Evolutionary conservation across 495 filamentous ascomycete genomes (phyloP).

Genomic region (Hypoxylon rickii): DNA sequence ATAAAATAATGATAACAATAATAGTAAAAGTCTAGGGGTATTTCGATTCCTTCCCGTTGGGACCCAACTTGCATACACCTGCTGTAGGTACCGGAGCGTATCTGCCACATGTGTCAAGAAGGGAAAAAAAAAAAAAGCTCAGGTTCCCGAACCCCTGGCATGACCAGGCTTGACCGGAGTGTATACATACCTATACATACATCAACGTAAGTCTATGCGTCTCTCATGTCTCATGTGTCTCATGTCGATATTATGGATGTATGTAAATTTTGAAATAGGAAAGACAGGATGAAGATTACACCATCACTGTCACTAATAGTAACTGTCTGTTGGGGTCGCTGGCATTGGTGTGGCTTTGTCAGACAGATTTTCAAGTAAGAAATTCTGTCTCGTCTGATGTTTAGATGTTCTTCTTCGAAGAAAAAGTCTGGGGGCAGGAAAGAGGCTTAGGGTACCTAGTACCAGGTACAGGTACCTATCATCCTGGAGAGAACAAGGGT

Average conservation of each 20-base stretch:
- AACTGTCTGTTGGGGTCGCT: no score
- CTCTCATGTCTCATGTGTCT: neutral
- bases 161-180: neutral
- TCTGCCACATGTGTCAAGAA: constrained; percentile 25
- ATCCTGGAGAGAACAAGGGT: neutral
- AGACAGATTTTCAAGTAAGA: no score
- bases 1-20: neutral
- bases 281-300: no score
- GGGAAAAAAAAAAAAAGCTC: no score
- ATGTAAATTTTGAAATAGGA: no score
- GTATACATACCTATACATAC: neutral
- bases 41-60: constrained; percentile 26
- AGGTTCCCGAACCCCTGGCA: constrained; percentile 19
- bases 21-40: constrained; percentile 1
- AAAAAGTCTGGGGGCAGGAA: neutral
- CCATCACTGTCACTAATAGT: no score
- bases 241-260: no score
- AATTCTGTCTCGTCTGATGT: no score
- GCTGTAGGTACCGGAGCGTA: constrained; percentile 20
- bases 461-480: neutral
- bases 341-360: neutral
- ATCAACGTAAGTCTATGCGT: neutral
- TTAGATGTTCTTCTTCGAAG: no score
- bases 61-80: constrained; percentile 21
- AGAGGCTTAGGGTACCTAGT: neutral